These are phyloP conservation scores for Fusarium staphyleae DNA, from an alignment of 2,329 filamentous ascomycete species.

Conservation along the genomic window DNA sequence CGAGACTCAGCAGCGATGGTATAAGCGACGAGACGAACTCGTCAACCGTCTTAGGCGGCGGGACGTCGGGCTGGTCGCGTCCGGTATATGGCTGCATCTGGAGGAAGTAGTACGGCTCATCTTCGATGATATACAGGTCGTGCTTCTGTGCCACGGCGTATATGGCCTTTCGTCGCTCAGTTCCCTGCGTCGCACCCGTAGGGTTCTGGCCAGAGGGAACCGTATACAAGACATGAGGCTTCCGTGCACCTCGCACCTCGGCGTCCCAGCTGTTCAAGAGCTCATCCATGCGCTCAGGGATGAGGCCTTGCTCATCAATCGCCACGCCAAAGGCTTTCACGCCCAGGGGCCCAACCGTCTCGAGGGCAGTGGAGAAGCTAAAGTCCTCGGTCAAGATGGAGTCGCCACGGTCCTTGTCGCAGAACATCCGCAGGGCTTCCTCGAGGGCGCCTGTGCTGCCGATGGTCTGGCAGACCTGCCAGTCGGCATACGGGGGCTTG, in stretches of 20 bases:
- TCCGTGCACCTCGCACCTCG: slow-evolving; percentile 52
- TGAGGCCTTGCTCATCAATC: slow-evolving; percentile 62
- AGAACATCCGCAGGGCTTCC: slow-evolving; percentile 82
- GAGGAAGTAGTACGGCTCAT: slow-evolving; percentile 94
- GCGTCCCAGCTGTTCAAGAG: slow-evolving; percentile 60
- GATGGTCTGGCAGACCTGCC: slow-evolving; percentile 82
- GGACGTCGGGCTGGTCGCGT: slow-evolving; percentile 56
- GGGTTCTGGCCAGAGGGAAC: slow-evolving; percentile 86
- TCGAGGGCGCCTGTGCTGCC: slow-evolving; percentile 89
- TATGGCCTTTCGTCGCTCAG: slow-evolving; percentile 71
- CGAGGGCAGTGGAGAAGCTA: slow-evolving; percentile 78
- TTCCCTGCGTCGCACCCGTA: slow-evolving; percentile 81
- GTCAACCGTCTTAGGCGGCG: slow-evolving; percentile 66
- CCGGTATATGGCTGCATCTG: slow-evolving; percentile 82
- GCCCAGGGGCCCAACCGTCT: slow-evolving; percentile 63
- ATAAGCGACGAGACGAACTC: slow-evolving; percentile 70
- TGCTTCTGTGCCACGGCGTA: slow-evolving; percentile 84
- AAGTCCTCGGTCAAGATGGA: slow-evolving; percentile 88
- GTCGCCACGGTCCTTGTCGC: slow-evolving; percentile 72
- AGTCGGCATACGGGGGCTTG: slow-evolving; percentile 87
- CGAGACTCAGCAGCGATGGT: slow-evolving; percentile 79
- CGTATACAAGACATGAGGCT: slow-evolving; percentile 65
- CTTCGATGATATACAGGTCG: slow-evolving; percentile 86
- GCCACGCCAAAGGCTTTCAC: slow-evolving; percentile 58
- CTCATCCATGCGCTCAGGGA: slow-evolving; percentile 60